Base-by-base conservation (phyloP, 1,284 basidiomycete species). In the Ceratobasidium papillatum region DNA sequence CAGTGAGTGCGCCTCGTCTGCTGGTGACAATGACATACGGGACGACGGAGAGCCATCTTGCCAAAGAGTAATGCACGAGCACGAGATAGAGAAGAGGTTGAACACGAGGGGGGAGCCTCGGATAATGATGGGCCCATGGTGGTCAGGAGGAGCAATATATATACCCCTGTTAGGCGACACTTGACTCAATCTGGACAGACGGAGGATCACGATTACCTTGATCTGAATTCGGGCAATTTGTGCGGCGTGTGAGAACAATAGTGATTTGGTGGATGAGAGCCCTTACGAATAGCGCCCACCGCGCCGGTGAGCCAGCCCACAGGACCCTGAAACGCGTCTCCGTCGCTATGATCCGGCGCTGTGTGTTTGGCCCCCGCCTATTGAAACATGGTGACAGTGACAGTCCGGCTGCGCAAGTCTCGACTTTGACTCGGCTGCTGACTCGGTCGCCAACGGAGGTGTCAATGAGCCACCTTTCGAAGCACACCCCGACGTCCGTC, bases 21-120 rank as follows among this genome's bases (percentile, higher is more conserved):
- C 3, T 12, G 32, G 22, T 19, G 22, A 34, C 5, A 34, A 19
- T 25, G 52, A 58, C 66, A 22, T 69, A 69, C 66, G 19, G 52
- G 34, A 43, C 66, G 66, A 45, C 66, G 66, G 9, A 43, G 52
- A 43, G 65, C 49, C 65, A 68, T 68, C 34, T 61, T 54, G 52
- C 22, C 17, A 19, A 56, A 56, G 9, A 61, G 54, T 32, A 32
- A n/a, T 19, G 58, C 32, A 34, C 36, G 58, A 38, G 19, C 11
- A 32, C 34, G 58, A 38, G 58, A 41, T 19, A 9, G 58, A 41
- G 7, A n/a, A 11, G 14, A 22, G 34, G 34, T 2, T 14, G 41
- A 11, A 27, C 45, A 36, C 32, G 36, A 54, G 51, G 49, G 49
- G 51, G 22, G 32, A 66, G 36, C 45, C 64, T 25, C 45, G 51